phyloP scores from a whole-genome alignment of 768 basidiomycete species.

The Agrocybe praecox region DNA sequence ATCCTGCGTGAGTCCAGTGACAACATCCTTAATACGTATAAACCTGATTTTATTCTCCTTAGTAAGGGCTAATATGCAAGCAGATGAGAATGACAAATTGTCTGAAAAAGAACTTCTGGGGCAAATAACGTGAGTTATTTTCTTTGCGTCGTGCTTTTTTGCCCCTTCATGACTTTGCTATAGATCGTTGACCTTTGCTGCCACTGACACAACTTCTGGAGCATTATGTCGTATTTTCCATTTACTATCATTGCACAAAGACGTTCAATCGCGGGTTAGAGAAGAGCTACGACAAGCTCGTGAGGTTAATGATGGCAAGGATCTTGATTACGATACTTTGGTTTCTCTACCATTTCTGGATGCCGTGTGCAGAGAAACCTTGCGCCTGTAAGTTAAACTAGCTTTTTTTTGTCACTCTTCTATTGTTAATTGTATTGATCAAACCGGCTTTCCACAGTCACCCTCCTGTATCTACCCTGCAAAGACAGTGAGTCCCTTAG shows the following conservation, averaged over 20 bases:
- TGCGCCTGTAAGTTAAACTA: slow-evolving; percentile 37
- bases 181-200: slow-evolving; percentile 42
- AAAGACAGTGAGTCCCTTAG: slow-evolving; percentile 15
- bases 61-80: slow-evolving; percentile 40
- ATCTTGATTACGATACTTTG: slow-evolving; percentile 39
- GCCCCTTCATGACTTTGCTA: not conserved
- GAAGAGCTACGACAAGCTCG: slow-evolving; percentile 33
- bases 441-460: slow-evolving; percentile 10
- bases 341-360: slow-evolving; percentile 38
- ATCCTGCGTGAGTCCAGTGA: slow-evolving; percentile 37
- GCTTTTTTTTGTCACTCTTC: too few species aligned
- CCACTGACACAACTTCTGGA: slow-evolving; percentile 43
- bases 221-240: slow-evolving; percentile 35
- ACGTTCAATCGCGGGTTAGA: slow-evolving; percentile 40
- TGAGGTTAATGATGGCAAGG: slow-evolving; percentile 18
- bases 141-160: not conserved
- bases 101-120: slow-evolving; percentile 36
- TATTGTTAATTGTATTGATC: too few species aligned
- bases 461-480: slow-evolving; percentile 27
- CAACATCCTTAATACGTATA: not conserved
- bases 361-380: slow-evolving; percentile 40
- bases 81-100: slow-evolving; percentile 31
- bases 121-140: slow-evolving; percentile 29
- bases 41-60: not conserved
- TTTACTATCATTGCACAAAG: slow-evolving; percentile 33